Percentiles rank a stretch among this genome's conserved stretches.
These are phyloP conservation scores for Cardamine occulta DNA, from an alignment of 345 rosid genomes.

Conservation along the genomic window DNA sequence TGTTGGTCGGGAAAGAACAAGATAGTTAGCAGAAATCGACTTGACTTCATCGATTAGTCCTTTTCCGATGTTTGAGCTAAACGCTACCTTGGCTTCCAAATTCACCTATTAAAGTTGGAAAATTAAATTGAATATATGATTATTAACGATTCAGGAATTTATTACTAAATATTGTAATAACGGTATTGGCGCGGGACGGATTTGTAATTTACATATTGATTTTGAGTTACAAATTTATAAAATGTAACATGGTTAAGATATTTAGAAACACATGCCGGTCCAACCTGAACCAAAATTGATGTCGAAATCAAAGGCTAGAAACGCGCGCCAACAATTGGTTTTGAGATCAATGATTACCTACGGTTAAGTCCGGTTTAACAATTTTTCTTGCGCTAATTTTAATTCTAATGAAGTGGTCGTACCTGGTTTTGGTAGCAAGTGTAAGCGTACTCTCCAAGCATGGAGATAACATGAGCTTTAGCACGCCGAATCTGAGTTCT, in stretches of 20 bases:
- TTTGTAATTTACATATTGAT: background rate
- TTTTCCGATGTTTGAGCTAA: slow-evolving; percentile 61
- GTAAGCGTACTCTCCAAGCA: slow-evolving; percentile 74
- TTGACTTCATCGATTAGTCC: slow-evolving; percentile 76
- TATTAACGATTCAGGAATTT: background rate
- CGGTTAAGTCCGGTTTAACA: background rate
- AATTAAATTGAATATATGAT: background rate
- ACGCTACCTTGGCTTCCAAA: slow-evolving; percentile 86
- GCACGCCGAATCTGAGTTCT: slow-evolving; percentile 64
- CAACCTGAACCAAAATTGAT: background rate
- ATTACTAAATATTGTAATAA: background rate
- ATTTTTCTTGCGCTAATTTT: background rate
- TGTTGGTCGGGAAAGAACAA: slow-evolving; percentile 66
- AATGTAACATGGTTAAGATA: too few species aligned
- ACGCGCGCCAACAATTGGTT: background rate
- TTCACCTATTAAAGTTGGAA: slow-evolving; percentile 55
- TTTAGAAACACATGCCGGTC: background rate
- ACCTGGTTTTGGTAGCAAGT: slow-evolving; percentile 70
- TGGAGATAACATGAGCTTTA: slow-evolving; percentile 81
- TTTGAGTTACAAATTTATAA: background rate
- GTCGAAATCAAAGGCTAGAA: background rate
- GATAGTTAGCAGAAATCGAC: slow-evolving; percentile 71
- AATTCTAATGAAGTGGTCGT: background rate
- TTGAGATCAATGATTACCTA: background rate
- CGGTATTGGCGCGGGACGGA: background rate